Percentiles rank a stretch among this genome's conserved stretches.
phyloP scores from a whole-genome alignment of 495 filamentous ascomycete species.

The Chaetomium cochliodes region DNA sequence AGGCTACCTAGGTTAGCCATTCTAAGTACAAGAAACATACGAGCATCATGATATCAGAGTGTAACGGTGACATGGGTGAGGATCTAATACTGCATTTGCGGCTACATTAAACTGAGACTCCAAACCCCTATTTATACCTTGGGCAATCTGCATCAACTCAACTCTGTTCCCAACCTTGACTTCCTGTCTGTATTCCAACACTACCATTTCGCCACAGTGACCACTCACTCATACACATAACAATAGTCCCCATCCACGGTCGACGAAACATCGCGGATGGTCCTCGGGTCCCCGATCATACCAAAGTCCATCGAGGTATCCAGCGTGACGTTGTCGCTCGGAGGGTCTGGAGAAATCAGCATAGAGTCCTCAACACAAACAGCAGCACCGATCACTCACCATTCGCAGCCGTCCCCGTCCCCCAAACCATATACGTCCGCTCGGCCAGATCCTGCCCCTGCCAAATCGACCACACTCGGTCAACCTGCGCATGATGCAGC shows the following conservation, averaged over 20 bases:
- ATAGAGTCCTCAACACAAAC: neutral
- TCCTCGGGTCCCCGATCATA: neutral
- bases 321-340: conserved; percentile 4
- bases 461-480: conserved; percentile 66
- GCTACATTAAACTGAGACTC: too few species aligned
- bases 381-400: conserved; percentile 3
- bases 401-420: conserved; percentile 19
- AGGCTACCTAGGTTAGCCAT: too few species aligned
- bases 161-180: too few species aligned
- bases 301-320: neutral
- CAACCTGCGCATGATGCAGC: conserved; percentile 63
- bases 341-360: neutral
- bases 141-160: too few species aligned
- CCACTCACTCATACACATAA: neutral
- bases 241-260: neutral
- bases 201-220: neutral
- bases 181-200: too few species aligned
- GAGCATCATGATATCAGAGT: too few species aligned
- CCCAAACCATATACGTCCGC: conserved; percentile 19
- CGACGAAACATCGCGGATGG: neutral
- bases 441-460: conserved; percentile 46
- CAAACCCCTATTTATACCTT: too few species aligned
- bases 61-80: too few species aligned
- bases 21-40: too few species aligned
- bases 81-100: too few species aligned